These are phyloP conservation scores for Ochetophila trinervis DNA, from an alignment of 306 rosid genomes.

Conservation along the genomic window DNA sequence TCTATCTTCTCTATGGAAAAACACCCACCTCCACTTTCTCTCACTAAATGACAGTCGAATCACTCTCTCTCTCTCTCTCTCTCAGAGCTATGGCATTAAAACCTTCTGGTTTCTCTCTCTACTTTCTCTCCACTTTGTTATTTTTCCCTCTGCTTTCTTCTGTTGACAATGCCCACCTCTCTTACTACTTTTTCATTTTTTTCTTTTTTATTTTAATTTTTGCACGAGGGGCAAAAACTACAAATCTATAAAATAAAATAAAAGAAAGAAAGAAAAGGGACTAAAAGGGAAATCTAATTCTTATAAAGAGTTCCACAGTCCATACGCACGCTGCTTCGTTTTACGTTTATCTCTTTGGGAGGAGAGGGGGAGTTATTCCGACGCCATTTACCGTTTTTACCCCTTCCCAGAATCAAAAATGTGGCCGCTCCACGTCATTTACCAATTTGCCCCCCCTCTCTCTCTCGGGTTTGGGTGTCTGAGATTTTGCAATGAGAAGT, in stretches of 20 bases:
- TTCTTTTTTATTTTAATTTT: neutral
- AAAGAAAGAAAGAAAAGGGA: neutral
- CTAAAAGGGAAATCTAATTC: too few relatives aligned
- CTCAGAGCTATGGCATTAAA: conserved; percentile 25
- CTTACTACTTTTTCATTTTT: neutral
- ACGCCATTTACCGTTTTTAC: conserved; percentile 27
- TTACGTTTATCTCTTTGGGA: conserved; percentile 47
- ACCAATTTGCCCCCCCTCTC: conserved; percentile 9
- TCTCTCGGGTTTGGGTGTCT: too few relatives aligned
- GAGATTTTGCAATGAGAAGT: too few relatives aligned
- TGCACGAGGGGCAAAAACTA: conserved; percentile 44
- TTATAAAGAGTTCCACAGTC: neutral
- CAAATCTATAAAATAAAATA: conserved; percentile 3
- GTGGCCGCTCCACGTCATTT: neutral
- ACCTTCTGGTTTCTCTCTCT: conserved; percentile 24
- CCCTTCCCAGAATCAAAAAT: conserved; percentile 18
- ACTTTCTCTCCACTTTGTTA: conserved; percentile 36
- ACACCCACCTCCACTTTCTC: conserved; percentile 32
- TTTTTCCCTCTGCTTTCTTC: conserved; percentile 32
- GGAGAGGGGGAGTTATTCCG: too few relatives aligned
- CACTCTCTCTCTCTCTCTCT: conserved; percentile 29
- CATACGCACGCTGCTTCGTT: conserved; percentile 12
- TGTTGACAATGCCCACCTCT: conserved; percentile 5
- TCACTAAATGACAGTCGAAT: neutral
- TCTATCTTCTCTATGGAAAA: neutral